Percentiles rank a stretch among this genome's conserved stretches.
phyloP scores from a whole-genome alignment of 495 filamentous ascomycete genomes.

The Symbiotaphrina buchneri region DNA sequence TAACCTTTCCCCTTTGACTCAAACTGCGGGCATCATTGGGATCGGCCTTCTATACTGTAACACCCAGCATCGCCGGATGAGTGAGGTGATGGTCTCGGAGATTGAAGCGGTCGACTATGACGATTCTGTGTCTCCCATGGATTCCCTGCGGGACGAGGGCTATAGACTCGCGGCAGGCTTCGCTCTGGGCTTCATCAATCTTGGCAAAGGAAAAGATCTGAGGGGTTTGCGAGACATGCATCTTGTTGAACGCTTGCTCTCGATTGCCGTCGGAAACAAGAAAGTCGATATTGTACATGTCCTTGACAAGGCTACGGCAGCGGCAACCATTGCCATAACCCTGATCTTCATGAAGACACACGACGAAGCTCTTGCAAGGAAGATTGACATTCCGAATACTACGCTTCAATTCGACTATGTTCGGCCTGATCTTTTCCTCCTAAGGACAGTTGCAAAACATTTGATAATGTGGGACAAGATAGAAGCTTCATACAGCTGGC shows the following conservation, averaged over 20 bases:
- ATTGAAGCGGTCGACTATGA: slow-evolving; percentile 67
- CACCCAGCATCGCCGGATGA: slow-evolving; percentile 94
- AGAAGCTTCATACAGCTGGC: slow-evolving; percentile 44
- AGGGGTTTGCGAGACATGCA: slow-evolving; percentile 87
- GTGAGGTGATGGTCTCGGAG: slow-evolving; percentile 93
- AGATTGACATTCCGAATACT: slow-evolving; percentile 83
- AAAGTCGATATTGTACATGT: slow-evolving; percentile 77
- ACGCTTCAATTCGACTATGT: slow-evolving; percentile 84
- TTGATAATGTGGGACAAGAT: slow-evolving; percentile 88
- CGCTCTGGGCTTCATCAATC: slow-evolving; percentile 82
- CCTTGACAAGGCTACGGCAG: slow-evolving; percentile 77
- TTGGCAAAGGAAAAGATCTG: slow-evolving; percentile 73
- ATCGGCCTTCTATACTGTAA: slow-evolving; percentile 88
- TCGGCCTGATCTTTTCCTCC: slow-evolving; percentile 73
- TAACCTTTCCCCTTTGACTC: slow-evolving; percentile 80
- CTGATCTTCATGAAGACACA: slow-evolving; percentile 96
- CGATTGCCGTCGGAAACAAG: slow-evolving; percentile 67
- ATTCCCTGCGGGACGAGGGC: slow-evolving; percentile 73
- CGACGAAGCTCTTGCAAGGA: slow-evolving; percentile 67
- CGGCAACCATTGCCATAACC: slow-evolving; percentile 71
- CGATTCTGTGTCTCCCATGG: slow-evolving; percentile 35
- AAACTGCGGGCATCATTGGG: slow-evolving; percentile 93
- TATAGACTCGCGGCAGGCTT: slow-evolving; percentile 90
- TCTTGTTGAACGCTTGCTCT: slow-evolving; percentile 66
- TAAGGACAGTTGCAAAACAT: slow-evolving; percentile 77